Conservation (phyloP, 768 basidiomycete species). For the Leccinum obscurum region DNA sequence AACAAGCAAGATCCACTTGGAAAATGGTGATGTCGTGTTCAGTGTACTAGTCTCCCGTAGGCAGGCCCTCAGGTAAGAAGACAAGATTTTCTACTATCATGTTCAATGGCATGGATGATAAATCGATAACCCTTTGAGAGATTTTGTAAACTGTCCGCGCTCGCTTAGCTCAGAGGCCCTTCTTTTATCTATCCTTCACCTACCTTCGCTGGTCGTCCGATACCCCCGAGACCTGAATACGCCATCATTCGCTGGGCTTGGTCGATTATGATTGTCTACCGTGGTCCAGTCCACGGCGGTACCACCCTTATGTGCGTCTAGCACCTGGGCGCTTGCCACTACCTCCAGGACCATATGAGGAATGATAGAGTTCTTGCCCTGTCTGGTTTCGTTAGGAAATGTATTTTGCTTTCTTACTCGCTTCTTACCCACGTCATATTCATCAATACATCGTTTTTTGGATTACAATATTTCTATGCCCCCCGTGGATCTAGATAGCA, state of each 20-base stretch:
- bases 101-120: slow-evolving; percentile 17
- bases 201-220: slow-evolving; percentile 23
- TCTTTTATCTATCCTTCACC: slow-evolving; percentile 30
- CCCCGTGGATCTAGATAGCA: slow-evolving; percentile 1
- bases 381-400: neutral
- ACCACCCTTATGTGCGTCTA: slow-evolving; percentile 22
- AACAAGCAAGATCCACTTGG: slow-evolving; percentile 20
- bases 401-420: neutral
- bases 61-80: neutral
- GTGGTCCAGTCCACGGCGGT: slow-evolving; percentile 3
- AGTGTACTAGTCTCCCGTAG: too few species aligned
- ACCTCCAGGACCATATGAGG: slow-evolving; percentile 16
- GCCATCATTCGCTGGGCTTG: slow-evolving; percentile 22
- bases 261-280: slow-evolving; percentile 14
- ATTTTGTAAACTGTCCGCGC: neutral
- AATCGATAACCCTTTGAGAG: neutral
- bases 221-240: slow-evolving; percentile 17
- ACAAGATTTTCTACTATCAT: neutral
- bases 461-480: neutral
- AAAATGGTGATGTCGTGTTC: slow-evolving; percentile 3
- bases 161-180: slow-evolving; percentile 3
- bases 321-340: slow-evolving; percentile 16
- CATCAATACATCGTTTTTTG: neutral
- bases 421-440: neutral
- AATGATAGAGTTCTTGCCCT: neutral